Evolutionary conservation across 2,329 filamentous ascomycete species (phyloP).

Genomic region (Aspergillus caelatus): DNA sequence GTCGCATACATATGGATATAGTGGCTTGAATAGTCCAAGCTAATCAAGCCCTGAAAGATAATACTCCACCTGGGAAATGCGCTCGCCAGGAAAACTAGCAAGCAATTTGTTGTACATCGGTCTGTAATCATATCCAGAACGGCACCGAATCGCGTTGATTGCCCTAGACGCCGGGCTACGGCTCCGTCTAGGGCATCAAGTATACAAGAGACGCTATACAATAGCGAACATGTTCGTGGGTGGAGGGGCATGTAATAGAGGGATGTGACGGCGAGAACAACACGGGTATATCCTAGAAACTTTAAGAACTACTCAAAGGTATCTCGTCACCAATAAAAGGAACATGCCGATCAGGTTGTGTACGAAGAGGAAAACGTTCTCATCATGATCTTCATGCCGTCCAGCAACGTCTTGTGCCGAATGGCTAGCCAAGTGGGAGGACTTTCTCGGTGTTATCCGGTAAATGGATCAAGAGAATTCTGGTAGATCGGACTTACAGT

Average conservation of each 20-base stretch:
- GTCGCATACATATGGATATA: slow-evolving; percentile 77
- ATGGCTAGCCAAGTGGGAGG: not conserved
- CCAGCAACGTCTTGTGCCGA: not conserved
- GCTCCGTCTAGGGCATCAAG: slow-evolving; percentile 91
- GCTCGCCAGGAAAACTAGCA: slow-evolving; percentile 87
- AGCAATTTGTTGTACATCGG: slow-evolving; percentile 87
- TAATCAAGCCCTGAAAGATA: slow-evolving; percentile 87
- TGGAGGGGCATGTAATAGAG: slow-evolving; percentile 98
- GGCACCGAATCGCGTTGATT: slow-evolving; percentile 89
- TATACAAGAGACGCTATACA: slow-evolving; percentile 85
- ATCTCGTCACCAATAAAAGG: not conserved
- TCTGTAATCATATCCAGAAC: slow-evolving; percentile 98
- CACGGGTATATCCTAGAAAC: slow-evolving; percentile 68
- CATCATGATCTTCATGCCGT: slow-evolving; percentile 28
- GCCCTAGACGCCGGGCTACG: slow-evolving; percentile 78
- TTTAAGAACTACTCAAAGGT: not conserved
- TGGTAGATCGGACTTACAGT: no score
- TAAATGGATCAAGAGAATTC: no score
- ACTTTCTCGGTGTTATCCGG: not conserved
- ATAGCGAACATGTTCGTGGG: slow-evolving; percentile 81
- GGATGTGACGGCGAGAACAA: slow-evolving; percentile 78
- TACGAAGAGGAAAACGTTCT: slow-evolving; percentile 78
- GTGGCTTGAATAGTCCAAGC: slow-evolving; percentile 87
- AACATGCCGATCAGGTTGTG: slow-evolving; percentile 72
- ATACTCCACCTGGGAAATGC: slow-evolving; percentile 93